Conservation (phyloP, 306 rosid species). For the Pyrus betulifolia region DNA sequence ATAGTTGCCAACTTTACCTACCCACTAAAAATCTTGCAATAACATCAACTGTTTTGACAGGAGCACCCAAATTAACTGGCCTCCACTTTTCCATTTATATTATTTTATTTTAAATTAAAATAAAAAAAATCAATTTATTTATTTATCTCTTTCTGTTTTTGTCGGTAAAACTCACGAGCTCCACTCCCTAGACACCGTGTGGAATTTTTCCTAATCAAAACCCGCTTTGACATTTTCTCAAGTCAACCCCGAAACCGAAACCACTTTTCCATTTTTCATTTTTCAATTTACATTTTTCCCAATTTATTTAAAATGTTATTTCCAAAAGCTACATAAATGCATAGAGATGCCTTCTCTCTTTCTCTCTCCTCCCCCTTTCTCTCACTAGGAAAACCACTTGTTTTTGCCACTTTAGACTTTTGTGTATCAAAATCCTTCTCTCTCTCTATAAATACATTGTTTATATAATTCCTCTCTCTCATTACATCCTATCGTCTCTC, state of each 20-base stretch:
- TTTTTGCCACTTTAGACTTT: constrained; percentile 1
- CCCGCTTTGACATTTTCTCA: constrained; percentile 29
- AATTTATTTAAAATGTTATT: not conserved
- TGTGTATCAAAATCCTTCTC: not conserved
- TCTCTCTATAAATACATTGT: constrained; percentile 24
- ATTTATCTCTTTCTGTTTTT: constrained; percentile 6
- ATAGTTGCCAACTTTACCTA: not conserved
- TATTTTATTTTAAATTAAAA: not conserved
- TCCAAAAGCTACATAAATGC: not conserved
- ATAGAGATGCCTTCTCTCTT: constrained; percentile 43
- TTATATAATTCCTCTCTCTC: constrained; percentile 30
- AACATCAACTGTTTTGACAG: not conserved
- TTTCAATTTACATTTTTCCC: not conserved
- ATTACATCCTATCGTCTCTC: constrained; percentile 23
- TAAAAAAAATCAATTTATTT: not conserved
- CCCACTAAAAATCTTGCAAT: constrained; percentile 2
- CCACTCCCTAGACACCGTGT: constrained; percentile 39
- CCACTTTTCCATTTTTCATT: constrained; percentile 5
- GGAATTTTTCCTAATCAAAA: constrained; percentile 16
- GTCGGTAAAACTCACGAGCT: constrained; percentile 46
- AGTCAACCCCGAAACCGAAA: constrained; percentile 36
- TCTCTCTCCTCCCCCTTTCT: constrained; percentile 1
- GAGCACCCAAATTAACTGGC: constrained; percentile 16
- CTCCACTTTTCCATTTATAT: not conserved
- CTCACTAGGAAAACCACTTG: constrained; percentile 8